These are phyloP conservation scores for Arthromyces matolae DNA, from an alignment of 768 basidiomycete genomes.

Conservation along the genomic window DNA sequence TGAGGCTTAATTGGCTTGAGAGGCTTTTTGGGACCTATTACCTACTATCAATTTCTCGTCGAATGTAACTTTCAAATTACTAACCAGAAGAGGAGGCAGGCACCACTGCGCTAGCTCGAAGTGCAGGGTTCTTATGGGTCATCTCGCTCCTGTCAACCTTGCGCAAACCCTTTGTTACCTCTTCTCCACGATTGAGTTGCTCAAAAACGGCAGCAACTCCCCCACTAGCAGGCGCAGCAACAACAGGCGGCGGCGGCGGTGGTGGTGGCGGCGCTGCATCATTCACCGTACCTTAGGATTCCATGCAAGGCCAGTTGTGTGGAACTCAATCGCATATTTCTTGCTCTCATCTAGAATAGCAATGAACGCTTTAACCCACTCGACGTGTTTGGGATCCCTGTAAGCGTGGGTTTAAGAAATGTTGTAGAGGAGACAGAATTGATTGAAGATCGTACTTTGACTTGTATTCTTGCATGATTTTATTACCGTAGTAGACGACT, in stretches of 20 bases:
- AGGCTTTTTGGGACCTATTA: constrained; percentile 55
- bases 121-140: constrained; percentile 96
- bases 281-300: constrained; percentile 69
- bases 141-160: constrained; percentile 96
- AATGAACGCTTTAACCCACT: constrained; percentile 80
- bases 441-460: constrained; percentile 61
- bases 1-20: constrained; percentile 82
- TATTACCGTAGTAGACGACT: constrained; percentile 83
- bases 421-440: neutral
- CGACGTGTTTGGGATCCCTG: constrained; percentile 82
- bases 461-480: constrained; percentile 89
- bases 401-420: constrained; percentile 2
- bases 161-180: constrained; percentile 84
- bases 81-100: constrained; percentile 32
- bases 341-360: constrained; percentile 73
- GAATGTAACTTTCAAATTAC: constrained; percentile 4
- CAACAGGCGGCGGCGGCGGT: constrained; percentile 47
- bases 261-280: constrained; percentile 56
- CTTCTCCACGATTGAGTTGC: constrained; percentile 83
- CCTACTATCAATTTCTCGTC: neutral
- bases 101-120: constrained; percentile 59
- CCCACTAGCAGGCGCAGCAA: constrained; percentile 41
- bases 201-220: constrained; percentile 84
- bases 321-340: constrained; percentile 80
- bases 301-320: constrained; percentile 87